phyloP scores from a whole-genome alignment of 2,329 filamentous ascomycete genomes.

The Coccinonectria pachysandricola region DNA sequence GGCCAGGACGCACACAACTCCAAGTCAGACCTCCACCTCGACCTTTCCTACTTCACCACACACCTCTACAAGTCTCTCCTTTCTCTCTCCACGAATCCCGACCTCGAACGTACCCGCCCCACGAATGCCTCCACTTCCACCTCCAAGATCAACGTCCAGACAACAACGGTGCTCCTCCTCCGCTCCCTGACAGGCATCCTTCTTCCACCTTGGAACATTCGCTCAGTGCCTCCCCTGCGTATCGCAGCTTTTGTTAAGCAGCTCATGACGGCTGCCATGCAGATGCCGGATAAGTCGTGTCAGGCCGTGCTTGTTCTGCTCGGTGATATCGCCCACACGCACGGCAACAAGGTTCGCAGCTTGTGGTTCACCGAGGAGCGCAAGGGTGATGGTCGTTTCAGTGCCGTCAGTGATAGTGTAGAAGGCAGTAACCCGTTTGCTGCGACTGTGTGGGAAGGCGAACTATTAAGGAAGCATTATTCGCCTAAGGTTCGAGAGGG shows the following conservation, averaged over 20 bases:
- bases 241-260: conserved; percentile 93
- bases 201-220: conserved; percentile 61
- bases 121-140: conserved; percentile 29
- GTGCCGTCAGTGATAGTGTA: conserved; percentile 60
- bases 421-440: conserved; percentile 88
- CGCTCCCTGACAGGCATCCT: conserved; percentile 76
- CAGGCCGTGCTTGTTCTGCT: conserved; percentile 72
- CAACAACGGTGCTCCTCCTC: conserved; percentile 83
- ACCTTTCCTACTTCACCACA: conserved; percentile 89
- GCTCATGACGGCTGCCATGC: conserved; percentile 69
- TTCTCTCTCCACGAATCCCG: conserved; percentile 66
- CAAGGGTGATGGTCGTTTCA: conserved; percentile 80
- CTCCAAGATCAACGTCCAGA: conserved; percentile 82
- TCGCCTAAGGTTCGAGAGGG: conserved; percentile 77
- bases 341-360: conserved; percentile 71
- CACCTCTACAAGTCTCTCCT: conserved; percentile 85
- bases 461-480: conserved; percentile 75
- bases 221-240: conserved; percentile 67
- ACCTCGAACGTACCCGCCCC: conserved; percentile 66
- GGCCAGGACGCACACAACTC: conserved; percentile 88
- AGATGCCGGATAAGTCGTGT: conserved; percentile 82
- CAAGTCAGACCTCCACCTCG: conserved; percentile 70
- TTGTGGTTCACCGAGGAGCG: conserved; percentile 93
- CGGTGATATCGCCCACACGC: conserved; percentile 66
- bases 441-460: conserved; percentile 85